Percentiles rank a stretch among this genome's conserved stretches.
Conservation (phyloP, 139 green algal genomes). For the Edaphochlamys debaryana region DNA sequence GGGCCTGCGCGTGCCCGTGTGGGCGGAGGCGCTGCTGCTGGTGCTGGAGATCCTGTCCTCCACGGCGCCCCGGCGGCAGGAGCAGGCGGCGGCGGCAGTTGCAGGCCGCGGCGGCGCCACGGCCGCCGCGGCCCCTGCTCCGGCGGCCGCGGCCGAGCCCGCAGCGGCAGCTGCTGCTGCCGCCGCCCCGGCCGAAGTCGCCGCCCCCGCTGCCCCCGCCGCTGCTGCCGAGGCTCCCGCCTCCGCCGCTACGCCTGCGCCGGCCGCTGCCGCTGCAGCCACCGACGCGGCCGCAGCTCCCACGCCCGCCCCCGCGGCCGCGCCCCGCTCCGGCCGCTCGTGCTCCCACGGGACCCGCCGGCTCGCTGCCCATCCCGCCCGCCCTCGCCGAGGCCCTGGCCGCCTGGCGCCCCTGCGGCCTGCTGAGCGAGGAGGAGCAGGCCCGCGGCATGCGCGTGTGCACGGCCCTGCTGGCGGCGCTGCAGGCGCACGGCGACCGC, state of each 20-base stretch:
- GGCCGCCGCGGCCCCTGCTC: background rate
- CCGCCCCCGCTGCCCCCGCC: background rate
- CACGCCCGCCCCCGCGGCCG: background rate
- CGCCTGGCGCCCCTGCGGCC: conserved; percentile 61
- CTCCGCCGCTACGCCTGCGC: too few relatives aligned
- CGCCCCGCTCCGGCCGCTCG: too few relatives aligned
- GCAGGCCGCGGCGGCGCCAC: conserved; percentile 33
- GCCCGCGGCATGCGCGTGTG: conserved; percentile 50
- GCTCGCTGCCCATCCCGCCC: conserved; percentile 3
- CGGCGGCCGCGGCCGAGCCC: conserved; percentile 13
- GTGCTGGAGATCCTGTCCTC: conserved; percentile 72
- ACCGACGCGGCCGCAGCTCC: conserved; percentile 1
- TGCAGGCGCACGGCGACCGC: conserved; percentile 63
- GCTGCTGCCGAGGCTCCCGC: background rate
- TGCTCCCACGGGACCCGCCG: background rate
- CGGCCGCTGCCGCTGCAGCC: background rate
- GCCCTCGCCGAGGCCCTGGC: conserved; percentile 36
- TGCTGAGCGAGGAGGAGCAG: conserved; percentile 67
- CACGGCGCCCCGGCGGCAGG: conserved; percentile 28
- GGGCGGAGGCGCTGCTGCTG: conserved; percentile 85
- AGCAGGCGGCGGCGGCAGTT: conserved; percentile 27
- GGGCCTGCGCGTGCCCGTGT: conserved; percentile 73
- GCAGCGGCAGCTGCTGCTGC: too few relatives aligned
- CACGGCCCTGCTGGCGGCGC: conserved; percentile 69
- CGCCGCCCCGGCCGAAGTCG: too few relatives aligned